These are phyloP conservation scores for Penicillium sp. DNA, from an alignment of 2,329 filamentous ascomycete species.

Conservation along the genomic window DNA sequence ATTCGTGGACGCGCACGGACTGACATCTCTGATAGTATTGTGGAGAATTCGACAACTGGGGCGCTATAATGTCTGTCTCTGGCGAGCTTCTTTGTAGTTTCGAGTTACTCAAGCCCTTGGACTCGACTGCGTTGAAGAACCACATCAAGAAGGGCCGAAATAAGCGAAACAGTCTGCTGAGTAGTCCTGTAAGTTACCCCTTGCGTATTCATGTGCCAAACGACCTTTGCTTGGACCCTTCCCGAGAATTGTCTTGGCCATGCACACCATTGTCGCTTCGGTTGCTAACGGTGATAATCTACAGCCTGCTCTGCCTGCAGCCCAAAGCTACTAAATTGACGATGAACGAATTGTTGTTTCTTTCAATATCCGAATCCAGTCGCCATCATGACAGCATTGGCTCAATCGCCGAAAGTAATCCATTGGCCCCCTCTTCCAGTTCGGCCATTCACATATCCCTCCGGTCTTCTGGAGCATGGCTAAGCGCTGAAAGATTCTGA, in stretches of 20 bases:
- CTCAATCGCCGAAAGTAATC: constrained; percentile 8
- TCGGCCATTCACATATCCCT: constrained; percentile 4
- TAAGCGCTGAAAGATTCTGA: constrained; percentile 1
- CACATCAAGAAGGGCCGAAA: constrained; percentile 98
- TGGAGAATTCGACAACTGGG: constrained; percentile 98
- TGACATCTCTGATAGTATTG: constrained; percentile 63
- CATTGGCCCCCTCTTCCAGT: constrained; percentile 6
- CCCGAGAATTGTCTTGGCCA: constrained; percentile 13
- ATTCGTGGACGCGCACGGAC: constrained; percentile 21
- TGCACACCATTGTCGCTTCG: constrained; percentile 1
- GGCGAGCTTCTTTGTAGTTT: constrained; percentile 92
- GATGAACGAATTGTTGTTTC: constrained; percentile 4
- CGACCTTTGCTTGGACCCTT: constrained; percentile 15
- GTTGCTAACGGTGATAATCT: constrained; percentile 13
- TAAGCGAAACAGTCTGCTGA: constrained; percentile 89
- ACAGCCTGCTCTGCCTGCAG: constrained; percentile 42
- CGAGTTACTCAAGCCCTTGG: constrained; percentile 89
- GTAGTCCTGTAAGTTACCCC: constrained; percentile 73
- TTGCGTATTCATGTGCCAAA: constrained; percentile 20
- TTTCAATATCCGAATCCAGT: constrained; percentile 8
- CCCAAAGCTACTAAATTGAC: constrained; percentile 39
- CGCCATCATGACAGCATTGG: constrained; percentile 7
- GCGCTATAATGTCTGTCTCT: constrained; percentile 96
- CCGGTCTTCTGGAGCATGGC: constrained; percentile 4
- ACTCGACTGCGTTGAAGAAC: constrained; percentile 92